Evolutionary conservation across 305 asterid genomes (phyloP).

Genomic region (Rubia tinctorum): DNA sequence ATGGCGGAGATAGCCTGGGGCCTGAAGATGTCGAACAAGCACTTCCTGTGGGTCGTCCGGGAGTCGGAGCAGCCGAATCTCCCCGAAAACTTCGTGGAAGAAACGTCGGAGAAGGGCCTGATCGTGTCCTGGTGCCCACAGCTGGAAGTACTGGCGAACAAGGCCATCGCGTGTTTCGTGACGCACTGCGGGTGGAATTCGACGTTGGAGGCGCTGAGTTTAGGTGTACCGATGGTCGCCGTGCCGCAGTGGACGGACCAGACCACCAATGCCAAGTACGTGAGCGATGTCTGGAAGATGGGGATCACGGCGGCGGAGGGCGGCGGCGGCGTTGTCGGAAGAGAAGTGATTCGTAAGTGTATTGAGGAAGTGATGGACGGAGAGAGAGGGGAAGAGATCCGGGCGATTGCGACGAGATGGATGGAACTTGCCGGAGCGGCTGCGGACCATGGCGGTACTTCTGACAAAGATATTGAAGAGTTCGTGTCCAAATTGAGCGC

Average conservation of each 20-base stretch:
- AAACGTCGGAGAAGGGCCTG: slow-evolving; percentile 13
- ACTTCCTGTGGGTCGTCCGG: slow-evolving; percentile 24
- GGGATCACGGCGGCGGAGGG: slow-evolving; percentile 18
- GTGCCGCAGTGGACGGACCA: slow-evolving; percentile 31
- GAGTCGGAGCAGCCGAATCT: slow-evolving; percentile 4
- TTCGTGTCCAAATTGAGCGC: slow-evolving; percentile 7
- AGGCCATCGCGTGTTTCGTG: slow-evolving; percentile 23
- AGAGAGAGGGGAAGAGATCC: slow-evolving; percentile 18
- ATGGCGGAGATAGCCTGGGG: slow-evolving; percentile 20
- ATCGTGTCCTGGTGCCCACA: slow-evolving; percentile 32
- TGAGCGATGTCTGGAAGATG: slow-evolving; percentile 19
- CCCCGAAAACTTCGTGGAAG: background rate
- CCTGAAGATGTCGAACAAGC: background rate
- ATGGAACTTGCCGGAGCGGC: slow-evolving; percentile 18
- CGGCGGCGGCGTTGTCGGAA: slow-evolving; percentile 4
- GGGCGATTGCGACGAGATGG: slow-evolving; percentile 19
- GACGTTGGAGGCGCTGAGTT: slow-evolving; percentile 23
- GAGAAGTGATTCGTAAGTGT: slow-evolving; percentile 12
- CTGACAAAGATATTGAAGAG: slow-evolving; percentile 15
- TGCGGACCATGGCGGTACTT: slow-evolving; percentile 20
- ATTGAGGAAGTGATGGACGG: slow-evolving; percentile 18
- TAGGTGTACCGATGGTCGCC: slow-evolving; percentile 29
- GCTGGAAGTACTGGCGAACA: slow-evolving; percentile 21
- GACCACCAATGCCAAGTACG: slow-evolving; percentile 22
- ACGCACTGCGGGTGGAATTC: slow-evolving; percentile 33